Percentiles rank a stretch among this genome's conserved stretches.
Evolutionary conservation across 306 rosid species (phyloP).

Genomic region (Gynostemma pentaphyllum): DNA sequence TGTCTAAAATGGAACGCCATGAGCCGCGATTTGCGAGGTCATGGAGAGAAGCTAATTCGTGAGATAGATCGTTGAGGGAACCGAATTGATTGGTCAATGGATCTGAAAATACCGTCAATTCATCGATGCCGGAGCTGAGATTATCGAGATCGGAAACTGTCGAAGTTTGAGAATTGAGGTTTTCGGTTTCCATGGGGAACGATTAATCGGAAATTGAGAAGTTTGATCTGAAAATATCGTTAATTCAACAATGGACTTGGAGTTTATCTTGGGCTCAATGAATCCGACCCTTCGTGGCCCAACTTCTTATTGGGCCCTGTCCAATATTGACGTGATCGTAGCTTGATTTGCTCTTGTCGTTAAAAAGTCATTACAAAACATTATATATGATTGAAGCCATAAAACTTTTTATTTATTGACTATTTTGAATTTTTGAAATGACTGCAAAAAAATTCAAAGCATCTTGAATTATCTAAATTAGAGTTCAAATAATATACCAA

Average conservation of each 20-base stretch:
- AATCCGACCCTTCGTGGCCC: background rate
- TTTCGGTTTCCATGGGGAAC: conserved; percentile 10
- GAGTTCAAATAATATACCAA: no score
- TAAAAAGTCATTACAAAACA: no score
- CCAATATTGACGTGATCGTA: no score
- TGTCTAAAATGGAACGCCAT: conserved; percentile 81
- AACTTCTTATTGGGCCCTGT: background rate
- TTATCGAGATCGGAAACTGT: conserved; percentile 20
- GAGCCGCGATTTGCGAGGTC: conserved; percentile 84
- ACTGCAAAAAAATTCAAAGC: no score
- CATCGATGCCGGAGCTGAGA: conserved; percentile 13
- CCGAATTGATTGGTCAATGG: conserved; percentile 31
- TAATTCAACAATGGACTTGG: no score
- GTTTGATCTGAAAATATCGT: no score
- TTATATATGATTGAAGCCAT: no score
- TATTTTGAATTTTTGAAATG: no score
- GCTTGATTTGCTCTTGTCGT: no score
- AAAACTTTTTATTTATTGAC: no score
- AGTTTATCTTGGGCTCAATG: background rate
- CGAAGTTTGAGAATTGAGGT: conserved; percentile 24
- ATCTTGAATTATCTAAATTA: no score
- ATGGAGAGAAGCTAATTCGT: conserved; percentile 56
- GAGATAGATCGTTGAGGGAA: conserved; percentile 43
- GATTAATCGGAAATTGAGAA: conserved; percentile 1
- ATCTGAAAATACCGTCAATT: conserved; percentile 18